phyloP scores from a whole-genome alignment of 179 eudicot genomes.

The Amaranthus tricolor region DNA sequence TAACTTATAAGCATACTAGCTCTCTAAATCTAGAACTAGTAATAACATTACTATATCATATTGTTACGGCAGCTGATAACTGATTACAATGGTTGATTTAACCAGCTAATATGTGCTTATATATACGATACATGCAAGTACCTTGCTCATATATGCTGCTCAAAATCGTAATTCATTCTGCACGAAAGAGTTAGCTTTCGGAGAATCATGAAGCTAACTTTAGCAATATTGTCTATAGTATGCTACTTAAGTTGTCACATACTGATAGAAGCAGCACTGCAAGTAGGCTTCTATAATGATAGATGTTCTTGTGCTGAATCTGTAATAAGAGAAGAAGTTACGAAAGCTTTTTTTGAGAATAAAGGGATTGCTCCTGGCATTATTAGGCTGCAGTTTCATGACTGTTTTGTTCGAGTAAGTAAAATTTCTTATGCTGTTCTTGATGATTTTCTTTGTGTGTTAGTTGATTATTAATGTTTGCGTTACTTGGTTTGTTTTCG shows the following conservation, averaged over 20 bases:
- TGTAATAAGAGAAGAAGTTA: slow-evolving; percentile 39
- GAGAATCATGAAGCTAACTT: slow-evolving; percentile 5
- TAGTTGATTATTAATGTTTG: not conserved
- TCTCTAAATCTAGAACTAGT: no score
- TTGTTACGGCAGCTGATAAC: no score
- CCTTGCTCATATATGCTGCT: not conserved
- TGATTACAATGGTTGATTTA: not conserved
- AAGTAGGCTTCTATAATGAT: slow-evolving; percentile 32
- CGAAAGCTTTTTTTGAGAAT: slow-evolving; percentile 28
- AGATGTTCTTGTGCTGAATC: slow-evolving; percentile 38
- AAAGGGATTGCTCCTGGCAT: slow-evolving; percentile 45
- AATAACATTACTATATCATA: no score
- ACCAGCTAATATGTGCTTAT: not conserved
- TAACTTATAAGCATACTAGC: no score
- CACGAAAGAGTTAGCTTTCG: not conserved
- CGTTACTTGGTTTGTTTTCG: not conserved
- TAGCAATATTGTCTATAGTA: slow-evolving; percentile 6
- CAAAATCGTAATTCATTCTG: not conserved
- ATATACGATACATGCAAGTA: slow-evolving; percentile 6
- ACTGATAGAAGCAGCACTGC: slow-evolving; percentile 13
- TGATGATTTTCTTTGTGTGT: not conserved
- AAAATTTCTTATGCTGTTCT: not conserved
- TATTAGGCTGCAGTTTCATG: slow-evolving; percentile 44
- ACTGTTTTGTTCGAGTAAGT: slow-evolving; percentile 42
- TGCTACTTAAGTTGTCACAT: slow-evolving; percentile 16